phyloP scores from a whole-genome alignment of 345 rosid genomes.

The Populus nigra region DNA sequence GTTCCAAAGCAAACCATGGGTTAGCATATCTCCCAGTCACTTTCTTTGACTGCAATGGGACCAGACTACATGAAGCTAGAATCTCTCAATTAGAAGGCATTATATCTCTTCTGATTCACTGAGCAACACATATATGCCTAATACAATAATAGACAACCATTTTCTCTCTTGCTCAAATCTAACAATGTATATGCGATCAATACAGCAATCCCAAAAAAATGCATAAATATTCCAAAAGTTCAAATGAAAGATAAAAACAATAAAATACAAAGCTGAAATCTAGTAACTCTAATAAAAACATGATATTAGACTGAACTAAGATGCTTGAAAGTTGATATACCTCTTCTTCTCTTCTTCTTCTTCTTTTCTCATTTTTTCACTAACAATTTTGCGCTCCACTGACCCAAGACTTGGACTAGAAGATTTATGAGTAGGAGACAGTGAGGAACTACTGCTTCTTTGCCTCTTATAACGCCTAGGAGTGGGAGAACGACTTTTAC shows the following conservation, averaged over 20 bases:
- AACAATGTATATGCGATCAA: not conserved
- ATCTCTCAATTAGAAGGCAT: not conserved
- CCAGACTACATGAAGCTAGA: not conserved
- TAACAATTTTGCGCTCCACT: constrained; percentile 59
- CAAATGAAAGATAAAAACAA: not conserved
- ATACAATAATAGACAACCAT: constrained; percentile 1
- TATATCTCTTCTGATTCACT: too few relatives aligned
- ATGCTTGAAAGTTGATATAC: constrained; percentile 38
- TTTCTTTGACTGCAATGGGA: not conserved
- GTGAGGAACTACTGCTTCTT: constrained; percentile 74
- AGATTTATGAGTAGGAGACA: constrained; percentile 59
- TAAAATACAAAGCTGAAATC: not conserved
- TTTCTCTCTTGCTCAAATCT: not conserved
- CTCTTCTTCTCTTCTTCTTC: constrained; percentile 84
- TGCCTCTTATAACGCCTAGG: constrained; percentile 73
- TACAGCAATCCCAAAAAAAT: not conserved
- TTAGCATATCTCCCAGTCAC: not conserved
- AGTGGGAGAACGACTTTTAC: constrained; percentile 69
- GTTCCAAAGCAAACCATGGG: not conserved
- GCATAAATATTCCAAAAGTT: not conserved
- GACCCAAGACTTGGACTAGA: constrained; percentile 61
- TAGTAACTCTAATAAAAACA: not conserved
- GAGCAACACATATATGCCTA: not conserved
- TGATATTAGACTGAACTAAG: constrained; percentile 1
- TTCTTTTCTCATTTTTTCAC: constrained; percentile 69